Conservation (phyloP, 441 rosid species). For the Biscutella auriculata region DNA sequence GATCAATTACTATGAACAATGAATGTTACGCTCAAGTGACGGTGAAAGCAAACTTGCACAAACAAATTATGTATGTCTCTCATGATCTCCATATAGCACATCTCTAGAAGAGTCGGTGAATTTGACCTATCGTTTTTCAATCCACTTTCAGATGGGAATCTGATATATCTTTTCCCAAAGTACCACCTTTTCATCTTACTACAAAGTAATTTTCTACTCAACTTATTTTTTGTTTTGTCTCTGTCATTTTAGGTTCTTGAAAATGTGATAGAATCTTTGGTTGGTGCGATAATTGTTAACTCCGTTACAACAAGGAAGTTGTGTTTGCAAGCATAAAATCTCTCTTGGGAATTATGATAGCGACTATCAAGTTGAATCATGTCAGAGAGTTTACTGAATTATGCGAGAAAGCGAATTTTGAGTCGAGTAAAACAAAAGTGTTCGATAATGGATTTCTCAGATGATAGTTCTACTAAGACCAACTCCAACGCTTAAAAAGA, state of each 20-base stretch:
- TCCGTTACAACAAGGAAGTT: slow-evolving; percentile 51
- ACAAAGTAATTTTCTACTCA: neutral
- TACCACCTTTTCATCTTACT: slow-evolving; percentile 1
- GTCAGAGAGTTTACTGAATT: slow-evolving; percentile 48
- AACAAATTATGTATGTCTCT: slow-evolving; percentile 63
- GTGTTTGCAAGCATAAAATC: slow-evolving; percentile 59
- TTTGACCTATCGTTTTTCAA: slow-evolving; percentile 23
- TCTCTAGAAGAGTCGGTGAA: slow-evolving; percentile 23
- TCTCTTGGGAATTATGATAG: slow-evolving; percentile 60
- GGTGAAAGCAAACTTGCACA: slow-evolving; percentile 45
- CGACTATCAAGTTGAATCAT: slow-evolving; percentile 54
- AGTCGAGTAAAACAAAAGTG: slow-evolving; percentile 9
- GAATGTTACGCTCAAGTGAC: slow-evolving; percentile 66
- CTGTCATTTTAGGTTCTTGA: slow-evolving; percentile 57
- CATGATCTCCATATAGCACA: slow-evolving; percentile 49
- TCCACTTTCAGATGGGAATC: slow-evolving; percentile 74
- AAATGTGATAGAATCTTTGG: slow-evolving; percentile 79
- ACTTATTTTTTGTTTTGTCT: neutral
- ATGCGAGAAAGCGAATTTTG: slow-evolving; percentile 37
- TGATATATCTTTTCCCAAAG: slow-evolving; percentile 71
- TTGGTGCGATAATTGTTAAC: slow-evolving; percentile 77
- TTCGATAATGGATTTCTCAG: slow-evolving; percentile 23
- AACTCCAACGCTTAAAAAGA: too few species aligned
- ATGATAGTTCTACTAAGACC: too few species aligned
- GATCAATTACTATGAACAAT: slow-evolving; percentile 90